phyloP scores from a whole-genome alignment of 441 rosid genomes.

The Cnidoscolus chayamansa region DNA sequence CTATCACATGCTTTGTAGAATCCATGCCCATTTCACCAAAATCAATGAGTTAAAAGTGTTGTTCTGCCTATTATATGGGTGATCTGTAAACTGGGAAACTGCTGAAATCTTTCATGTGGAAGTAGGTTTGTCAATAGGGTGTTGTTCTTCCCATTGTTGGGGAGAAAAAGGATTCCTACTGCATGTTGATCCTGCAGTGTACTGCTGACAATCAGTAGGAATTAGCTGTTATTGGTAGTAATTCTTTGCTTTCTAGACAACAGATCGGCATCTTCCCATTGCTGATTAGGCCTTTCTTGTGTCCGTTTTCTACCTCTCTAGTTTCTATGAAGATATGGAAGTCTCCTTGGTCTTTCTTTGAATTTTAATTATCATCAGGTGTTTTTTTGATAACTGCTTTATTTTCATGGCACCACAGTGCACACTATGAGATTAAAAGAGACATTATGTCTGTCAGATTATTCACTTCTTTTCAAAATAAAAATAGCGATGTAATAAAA shows the following conservation, averaged over 20 bases:
- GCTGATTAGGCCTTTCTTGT: background rate
- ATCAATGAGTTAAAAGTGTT: background rate
- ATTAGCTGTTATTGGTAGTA: background rate
- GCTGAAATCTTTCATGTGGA: background rate
- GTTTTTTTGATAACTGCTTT: background rate
- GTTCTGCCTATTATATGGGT: background rate
- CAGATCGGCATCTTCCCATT: background rate
- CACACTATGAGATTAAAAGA: background rate
- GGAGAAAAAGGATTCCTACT: background rate
- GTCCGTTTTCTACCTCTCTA: background rate
- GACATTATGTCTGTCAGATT: background rate
- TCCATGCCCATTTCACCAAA: background rate
- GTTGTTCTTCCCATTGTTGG: background rate
- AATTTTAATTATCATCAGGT: background rate
- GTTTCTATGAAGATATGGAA: background rate
- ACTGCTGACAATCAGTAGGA: background rate
- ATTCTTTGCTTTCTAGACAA: background rate
- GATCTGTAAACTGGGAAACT: background rate
- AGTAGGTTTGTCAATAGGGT: background rate
- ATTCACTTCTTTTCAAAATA: background rate
- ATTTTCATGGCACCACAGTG: background rate
- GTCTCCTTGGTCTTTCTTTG: background rate
- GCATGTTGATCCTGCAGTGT: background rate
- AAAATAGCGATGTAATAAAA: background rate
- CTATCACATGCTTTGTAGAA: background rate